Base-by-base conservation (phyloP, 2,329 filamentous ascomycete species). In the Fusarium succisae region DNA sequence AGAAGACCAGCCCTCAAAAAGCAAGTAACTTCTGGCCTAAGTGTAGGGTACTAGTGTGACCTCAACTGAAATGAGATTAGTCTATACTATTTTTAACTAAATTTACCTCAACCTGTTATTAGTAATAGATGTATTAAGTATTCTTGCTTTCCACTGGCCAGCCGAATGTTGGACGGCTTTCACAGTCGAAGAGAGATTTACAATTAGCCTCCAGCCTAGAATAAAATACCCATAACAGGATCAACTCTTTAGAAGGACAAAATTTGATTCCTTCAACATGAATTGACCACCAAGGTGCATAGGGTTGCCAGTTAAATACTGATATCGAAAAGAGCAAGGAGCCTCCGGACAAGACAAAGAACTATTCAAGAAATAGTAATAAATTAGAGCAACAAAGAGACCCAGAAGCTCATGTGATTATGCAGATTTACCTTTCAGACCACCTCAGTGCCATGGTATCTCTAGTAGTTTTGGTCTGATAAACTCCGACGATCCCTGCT, bases 401-500 rank as follows among this genome's bases (percentile, higher is more conserved):
- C 8, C 2, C 8, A 32, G 7, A 32, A 15, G 5, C 3, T 9
- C 8, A 17, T 50, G 5, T 20, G 17, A 17, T 30, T 6, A 22
- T 48, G 10, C 11, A 20, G 3, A 30, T 6, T 12, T 10, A 4
- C 7, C 18, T 15, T 11, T 22, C 3, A 11, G 26, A 14, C 4
- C 10, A 15, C 26, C 26, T 48, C 9, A 22, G 15, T 30, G 20
- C 9, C 7, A 17, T 17, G 4, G 10, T 10, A 32, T n/a, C 5
- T 32, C 8, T 3, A 10, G 8, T 20, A 24, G 14, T 24, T 3
- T 20, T 24, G n/a, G 15, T 12, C 3, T 32, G 8, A 3, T 24
- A 18, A 12, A 2, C 4, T 18, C 2, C 7, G 0, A 3, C 4
- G 4, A 32, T 14, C 22, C 22, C 4, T 18, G 4, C 9, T 8